A percentile compares a stretch with the other conserved stretches of the same genome.
These are phyloP conservation scores for Tricholoma sp. DNA, from an alignment of 768 basidiomycete species.

Conservation along the genomic window DNA sequence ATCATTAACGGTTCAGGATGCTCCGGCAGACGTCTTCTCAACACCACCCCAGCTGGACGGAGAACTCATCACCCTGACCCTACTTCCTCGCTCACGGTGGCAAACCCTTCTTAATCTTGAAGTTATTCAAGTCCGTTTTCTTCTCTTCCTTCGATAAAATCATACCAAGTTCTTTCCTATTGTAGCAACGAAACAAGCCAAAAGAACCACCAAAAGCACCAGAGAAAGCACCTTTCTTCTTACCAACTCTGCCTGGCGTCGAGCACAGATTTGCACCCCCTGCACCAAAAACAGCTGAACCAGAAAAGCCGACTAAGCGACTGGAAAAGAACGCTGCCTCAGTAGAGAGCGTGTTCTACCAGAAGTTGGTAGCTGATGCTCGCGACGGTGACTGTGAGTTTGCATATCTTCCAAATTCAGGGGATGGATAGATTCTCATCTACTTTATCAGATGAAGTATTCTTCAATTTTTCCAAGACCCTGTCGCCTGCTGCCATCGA, in stretches of 20 bases:
- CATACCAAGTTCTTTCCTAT: neutral
- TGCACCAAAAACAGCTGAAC: slow-evolving; percentile 32
- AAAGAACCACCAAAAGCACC: slow-evolving; percentile 93
- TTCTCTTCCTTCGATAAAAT: neutral
- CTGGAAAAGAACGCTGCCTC: slow-evolving; percentile 48
- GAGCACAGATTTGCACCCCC: slow-evolving; percentile 73
- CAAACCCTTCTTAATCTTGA: slow-evolving; percentile 96
- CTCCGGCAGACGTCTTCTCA: slow-evolving; percentile 64
- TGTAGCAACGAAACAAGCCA: slow-evolving; percentile 91
- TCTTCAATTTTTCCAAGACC: slow-evolving; percentile 81
- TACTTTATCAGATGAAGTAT: slow-evolving; percentile 55
- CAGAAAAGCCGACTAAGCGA: slow-evolving; percentile 41
- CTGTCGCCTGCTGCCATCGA: slow-evolving; percentile 91
- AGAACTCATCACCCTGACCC: slow-evolving; percentile 88
- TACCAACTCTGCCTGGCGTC: slow-evolving; percentile 87
- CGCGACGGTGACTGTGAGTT: slow-evolving; percentile 64
- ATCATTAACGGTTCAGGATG: slow-evolving; percentile 56
- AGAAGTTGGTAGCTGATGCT: slow-evolving; percentile 54
- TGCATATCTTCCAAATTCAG: neutral
- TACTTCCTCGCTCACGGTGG: slow-evolving; percentile 91
- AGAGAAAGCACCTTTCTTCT: slow-evolving; percentile 95
- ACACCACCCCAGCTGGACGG: slow-evolving; percentile 88
- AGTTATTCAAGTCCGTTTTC: slow-evolving; percentile 72
- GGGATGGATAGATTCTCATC: neutral
- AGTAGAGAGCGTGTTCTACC: slow-evolving; percentile 65